Percentiles rank a stretch among this genome's conserved stretches.
These are phyloP conservation scores for Sorghum bicolor DNA, from an alignment of 176 grass and related monocot species.

Conservation along the genomic window DNA sequence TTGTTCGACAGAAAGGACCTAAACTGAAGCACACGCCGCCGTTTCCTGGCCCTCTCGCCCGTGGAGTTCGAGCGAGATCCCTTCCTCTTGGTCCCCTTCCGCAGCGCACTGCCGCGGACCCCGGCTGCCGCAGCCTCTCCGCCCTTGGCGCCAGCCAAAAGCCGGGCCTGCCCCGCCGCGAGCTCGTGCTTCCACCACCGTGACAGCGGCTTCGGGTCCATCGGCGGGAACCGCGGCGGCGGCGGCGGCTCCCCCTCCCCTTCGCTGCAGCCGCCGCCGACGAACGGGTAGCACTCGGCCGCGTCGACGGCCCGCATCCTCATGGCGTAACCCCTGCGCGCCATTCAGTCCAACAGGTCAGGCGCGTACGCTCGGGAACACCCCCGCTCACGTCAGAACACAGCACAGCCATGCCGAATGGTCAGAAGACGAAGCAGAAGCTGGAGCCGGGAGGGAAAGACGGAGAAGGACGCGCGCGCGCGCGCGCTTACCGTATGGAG, in stretches of 20 bases:
- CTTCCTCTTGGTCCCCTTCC: conserved; percentile 34
- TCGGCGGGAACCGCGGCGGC: conserved; percentile 27
- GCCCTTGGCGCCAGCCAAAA: background rate
- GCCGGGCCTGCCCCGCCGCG: conserved; percentile 2
- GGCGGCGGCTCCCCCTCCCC: background rate
- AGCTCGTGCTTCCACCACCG: conserved; percentile 52
- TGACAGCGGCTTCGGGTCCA: conserved; percentile 26
- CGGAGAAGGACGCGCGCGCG: background rate
- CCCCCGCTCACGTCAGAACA: background rate
- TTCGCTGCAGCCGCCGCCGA: background rate
- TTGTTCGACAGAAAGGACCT: conserved; percentile 24
- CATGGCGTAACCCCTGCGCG: conserved; percentile 40
- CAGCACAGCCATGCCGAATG: background rate
- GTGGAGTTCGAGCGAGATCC: background rate
- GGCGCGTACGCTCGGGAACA: background rate
- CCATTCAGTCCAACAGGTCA: conserved; percentile 11
- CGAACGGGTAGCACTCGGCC: conserved; percentile 34
- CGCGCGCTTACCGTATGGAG: conserved; percentile 49
- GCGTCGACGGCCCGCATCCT: conserved; percentile 40
- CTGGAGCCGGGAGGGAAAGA: background rate
- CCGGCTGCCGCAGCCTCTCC: background rate
- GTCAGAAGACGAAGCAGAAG: background rate
- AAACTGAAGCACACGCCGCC: conserved; percentile 22
- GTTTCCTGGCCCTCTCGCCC: conserved; percentile 26
- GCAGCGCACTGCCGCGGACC: background rate